These are phyloP conservation scores for Podospora fimiseda DNA, from an alignment of 495 filamentous ascomycete species.

Conservation along the genomic window DNA sequence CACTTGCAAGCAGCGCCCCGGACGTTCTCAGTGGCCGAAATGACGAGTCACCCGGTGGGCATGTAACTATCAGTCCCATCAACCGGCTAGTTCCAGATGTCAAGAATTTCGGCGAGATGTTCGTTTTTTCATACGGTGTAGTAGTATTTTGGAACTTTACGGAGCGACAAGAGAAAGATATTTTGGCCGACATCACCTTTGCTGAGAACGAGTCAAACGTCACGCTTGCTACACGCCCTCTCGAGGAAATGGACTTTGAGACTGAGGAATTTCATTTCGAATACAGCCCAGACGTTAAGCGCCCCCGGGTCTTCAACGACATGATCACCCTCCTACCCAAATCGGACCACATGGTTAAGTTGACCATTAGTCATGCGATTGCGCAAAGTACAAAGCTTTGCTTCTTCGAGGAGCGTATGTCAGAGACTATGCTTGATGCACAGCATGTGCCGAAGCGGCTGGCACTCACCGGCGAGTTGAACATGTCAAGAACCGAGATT, in stretches of 20 bases:
- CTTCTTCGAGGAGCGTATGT: conserved; percentile 97
- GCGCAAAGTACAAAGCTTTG: conserved; percentile 95
- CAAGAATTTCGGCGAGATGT: conserved; percentile 85
- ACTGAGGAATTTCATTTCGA: conserved; percentile 99
- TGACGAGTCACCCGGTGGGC: conserved; percentile 4
- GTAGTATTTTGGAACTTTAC: conserved; percentile 99
- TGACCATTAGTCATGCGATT: conserved; percentile 94
- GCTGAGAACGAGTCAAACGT: conserved; percentile 55
- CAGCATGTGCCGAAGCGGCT: conserved; percentile 85
- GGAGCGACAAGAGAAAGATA: conserved; percentile 90
- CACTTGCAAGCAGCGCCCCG: conserved; percentile 7
- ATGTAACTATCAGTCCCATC: conserved; percentile 28
- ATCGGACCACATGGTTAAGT: conserved; percentile 97
- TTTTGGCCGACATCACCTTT: conserved; percentile 93
- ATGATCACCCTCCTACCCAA: conserved; percentile 91
- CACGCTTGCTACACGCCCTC: conserved; percentile 60
- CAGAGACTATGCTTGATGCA: conserved; percentile 83
- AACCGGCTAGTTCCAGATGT: conserved; percentile 57
- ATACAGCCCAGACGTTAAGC: conserved; percentile 75
- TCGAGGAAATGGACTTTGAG: conserved; percentile 84
- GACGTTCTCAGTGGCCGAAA: conserved; percentile 10
- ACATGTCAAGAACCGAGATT: conserved; percentile 88
- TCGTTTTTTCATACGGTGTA: conserved; percentile 95
- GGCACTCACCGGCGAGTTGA: conserved; percentile 81
- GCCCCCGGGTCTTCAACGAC: conserved; percentile 92